Conservation (phyloP, 352 stramenopile species). For the Sclerospora graminicola region DNA sequence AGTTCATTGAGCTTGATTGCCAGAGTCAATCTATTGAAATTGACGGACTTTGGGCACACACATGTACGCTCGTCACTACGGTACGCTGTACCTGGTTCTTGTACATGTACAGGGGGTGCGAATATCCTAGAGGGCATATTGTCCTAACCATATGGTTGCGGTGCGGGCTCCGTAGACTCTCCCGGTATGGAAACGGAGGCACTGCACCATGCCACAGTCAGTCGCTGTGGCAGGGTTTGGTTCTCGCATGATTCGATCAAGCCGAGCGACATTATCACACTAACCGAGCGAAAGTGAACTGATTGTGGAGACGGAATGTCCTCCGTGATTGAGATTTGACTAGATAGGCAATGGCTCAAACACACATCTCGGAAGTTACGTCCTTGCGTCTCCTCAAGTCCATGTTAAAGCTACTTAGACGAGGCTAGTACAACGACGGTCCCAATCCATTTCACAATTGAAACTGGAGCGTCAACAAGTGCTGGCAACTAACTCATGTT, state of each 20-base stretch:
- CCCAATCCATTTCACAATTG: constrained; percentile 92
- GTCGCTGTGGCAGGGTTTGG: constrained; percentile 99
- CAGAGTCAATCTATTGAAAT: too few species aligned
- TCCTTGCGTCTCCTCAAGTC: constrained; percentile 91
- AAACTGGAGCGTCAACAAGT: constrained; percentile 98
- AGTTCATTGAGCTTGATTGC: too few species aligned
- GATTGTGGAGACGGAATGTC: constrained; percentile 33
- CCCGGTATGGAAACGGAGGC: constrained; percentile 99
- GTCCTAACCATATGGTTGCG: too few species aligned
- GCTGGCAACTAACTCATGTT: constrained; percentile 91
- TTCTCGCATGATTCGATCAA: constrained; percentile 96
- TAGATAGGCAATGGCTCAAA: constrained; percentile 89
- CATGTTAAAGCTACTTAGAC: constrained; percentile 92
- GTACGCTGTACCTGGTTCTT: too few species aligned
- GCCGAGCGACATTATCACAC: constrained; percentile 77
- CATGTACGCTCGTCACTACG: too few species aligned
- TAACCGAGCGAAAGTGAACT: constrained; percentile 54
- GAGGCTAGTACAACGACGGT: constrained; percentile 99
- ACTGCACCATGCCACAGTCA: constrained; percentile 98
- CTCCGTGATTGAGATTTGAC: constrained; percentile 86
- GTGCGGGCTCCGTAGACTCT: too few species aligned
- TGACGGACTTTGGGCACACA: too few species aligned
- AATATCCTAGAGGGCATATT: too few species aligned
- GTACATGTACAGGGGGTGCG: too few species aligned
- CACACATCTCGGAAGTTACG: constrained; percentile 96